Conservation (phyloP, 495 filamentous ascomycete genomes). For the Penicillium pulvis region DNA sequence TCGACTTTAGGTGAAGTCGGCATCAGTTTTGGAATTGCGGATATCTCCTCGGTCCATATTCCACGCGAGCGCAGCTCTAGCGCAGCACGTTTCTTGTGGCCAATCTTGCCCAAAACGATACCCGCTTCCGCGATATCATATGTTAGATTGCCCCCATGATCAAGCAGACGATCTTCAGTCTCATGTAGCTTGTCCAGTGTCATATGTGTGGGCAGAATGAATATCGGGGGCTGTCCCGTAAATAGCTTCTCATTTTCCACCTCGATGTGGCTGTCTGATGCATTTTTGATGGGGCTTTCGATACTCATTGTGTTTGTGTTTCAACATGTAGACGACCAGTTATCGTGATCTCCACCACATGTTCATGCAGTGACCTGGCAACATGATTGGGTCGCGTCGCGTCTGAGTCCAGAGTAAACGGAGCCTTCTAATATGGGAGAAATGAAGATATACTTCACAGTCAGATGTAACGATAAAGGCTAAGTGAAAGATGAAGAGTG, state of each 20-base stretch:
- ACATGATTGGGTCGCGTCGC: not conserved
- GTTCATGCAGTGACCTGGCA: not conserved
- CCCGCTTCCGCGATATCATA: constrained; percentile 72
- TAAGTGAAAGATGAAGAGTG: too few species aligned
- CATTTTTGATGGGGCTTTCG: not conserved
- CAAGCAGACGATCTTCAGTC: constrained; percentile 62
- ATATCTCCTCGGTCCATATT: constrained; percentile 59
- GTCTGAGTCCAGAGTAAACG: not conserved
- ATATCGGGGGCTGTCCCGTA: constrained; percentile 60
- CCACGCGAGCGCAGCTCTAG: constrained; percentile 74
- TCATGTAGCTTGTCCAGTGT: constrained; percentile 58
- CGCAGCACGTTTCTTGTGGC: constrained; percentile 65
- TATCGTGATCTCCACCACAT: not conserved
- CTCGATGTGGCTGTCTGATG: not conserved
- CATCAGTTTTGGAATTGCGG: not conserved
- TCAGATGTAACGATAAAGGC: too few species aligned
- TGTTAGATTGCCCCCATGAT: constrained; percentile 59
- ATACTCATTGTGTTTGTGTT: not conserved
- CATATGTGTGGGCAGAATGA: constrained; percentile 73
- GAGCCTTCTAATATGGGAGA: too few species aligned
- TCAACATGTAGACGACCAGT: not conserved
- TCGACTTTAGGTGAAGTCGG: not conserved
- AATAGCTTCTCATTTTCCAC: constrained; percentile 17
- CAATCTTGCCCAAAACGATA: constrained; percentile 72
- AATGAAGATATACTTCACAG: too few species aligned